Percentiles rank a stretch among this genome's conserved stretches.
These are phyloP conservation scores for Nidula microcarpa DNA, from an alignment of 768 basidiomycete species.

Conservation along the genomic window DNA sequence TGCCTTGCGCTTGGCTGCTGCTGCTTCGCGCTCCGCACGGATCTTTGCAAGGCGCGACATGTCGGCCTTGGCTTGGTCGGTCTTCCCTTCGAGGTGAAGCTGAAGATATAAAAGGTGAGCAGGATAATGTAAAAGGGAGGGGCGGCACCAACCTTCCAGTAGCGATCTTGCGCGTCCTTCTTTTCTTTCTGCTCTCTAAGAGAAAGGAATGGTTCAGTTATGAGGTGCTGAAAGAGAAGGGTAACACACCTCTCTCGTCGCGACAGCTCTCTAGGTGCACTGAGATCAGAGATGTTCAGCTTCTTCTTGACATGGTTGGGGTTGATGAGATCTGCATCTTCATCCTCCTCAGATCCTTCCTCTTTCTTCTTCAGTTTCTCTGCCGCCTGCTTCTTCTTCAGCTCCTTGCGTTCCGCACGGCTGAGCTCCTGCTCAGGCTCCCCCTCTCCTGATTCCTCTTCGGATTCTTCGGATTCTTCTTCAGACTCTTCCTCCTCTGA, in stretches of 20 bases:
- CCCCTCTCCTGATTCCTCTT: conserved; percentile 43
- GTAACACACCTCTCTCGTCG: conserved; percentile 59
- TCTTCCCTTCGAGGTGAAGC: conserved; percentile 82
- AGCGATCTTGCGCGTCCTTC: conserved; percentile 81
- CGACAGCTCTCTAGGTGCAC: conserved; percentile 54
- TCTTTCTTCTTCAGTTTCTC: conserved; percentile 38
- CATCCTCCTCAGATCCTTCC: conserved; percentile 42
- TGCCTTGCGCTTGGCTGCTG: conserved; percentile 83
- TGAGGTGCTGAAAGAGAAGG: not conserved
- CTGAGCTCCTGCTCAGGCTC: conserved; percentile 54
- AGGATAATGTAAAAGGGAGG: not conserved
- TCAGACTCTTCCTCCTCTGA: conserved; percentile 41
- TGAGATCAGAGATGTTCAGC: conserved; percentile 74
- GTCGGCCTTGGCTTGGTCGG: conserved; percentile 85
- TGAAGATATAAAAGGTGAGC: conserved; percentile 17
- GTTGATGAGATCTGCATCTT: conserved; percentile 73
- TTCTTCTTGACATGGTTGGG: conserved; percentile 76
- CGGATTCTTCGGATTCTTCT: conserved; percentile 42
- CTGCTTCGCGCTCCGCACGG: conserved; percentile 82
- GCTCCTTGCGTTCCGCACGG: conserved; percentile 69
- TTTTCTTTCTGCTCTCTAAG: conserved; percentile 88
- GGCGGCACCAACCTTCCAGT: conserved; percentile 66
- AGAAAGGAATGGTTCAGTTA: not conserved
- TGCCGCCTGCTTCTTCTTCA: conserved; percentile 78
- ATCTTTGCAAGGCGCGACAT: conserved; percentile 85